A percentile compares a stretch with the other conserved stretches of the same genome.
Evolutionary conservation across 164 flowering plant genomes (phyloP).

Genomic region (Vitis labrusca): DNA sequence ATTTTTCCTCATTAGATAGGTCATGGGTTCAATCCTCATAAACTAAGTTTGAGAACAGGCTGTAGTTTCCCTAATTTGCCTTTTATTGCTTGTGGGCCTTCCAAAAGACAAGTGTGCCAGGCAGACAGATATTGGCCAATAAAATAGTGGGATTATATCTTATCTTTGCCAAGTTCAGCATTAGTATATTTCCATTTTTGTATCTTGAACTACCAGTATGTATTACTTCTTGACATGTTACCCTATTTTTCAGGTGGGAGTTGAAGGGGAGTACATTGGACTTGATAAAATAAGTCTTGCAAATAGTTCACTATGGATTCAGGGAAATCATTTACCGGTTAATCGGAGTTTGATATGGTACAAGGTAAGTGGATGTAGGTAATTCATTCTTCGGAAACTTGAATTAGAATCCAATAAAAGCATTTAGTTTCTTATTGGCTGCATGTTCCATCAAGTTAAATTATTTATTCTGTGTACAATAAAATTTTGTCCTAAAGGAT

Average conservation of each 20-base stretch:
- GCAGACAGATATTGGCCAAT: not conserved
- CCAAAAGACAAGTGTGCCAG: not conserved
- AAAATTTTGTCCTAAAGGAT: too few species aligned
- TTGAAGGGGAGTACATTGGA: slow-evolving; percentile 54
- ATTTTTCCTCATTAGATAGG: not conserved
- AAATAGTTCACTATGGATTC: slow-evolving; percentile 50
- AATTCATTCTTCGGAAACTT: not conserved
- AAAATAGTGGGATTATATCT: not conserved
- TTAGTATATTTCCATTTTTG: too few species aligned
- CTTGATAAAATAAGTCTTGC: slow-evolving; percentile 38
- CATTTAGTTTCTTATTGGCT: not conserved
- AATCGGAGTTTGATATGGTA: slow-evolving; percentile 62
- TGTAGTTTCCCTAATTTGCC: not conserved
- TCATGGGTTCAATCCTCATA: not conserved
- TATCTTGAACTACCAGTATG: too few species aligned
- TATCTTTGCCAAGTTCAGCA: not conserved
- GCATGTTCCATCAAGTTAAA: not conserved
- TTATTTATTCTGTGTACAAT: too few species aligned
- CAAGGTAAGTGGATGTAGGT: slow-evolving; percentile 37
- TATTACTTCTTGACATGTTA: not conserved
- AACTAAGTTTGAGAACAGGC: not conserved
- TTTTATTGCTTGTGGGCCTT: not conserved
- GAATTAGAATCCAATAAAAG: not conserved
- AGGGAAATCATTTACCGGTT: slow-evolving; percentile 29
- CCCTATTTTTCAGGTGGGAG: slow-evolving; percentile 41